Percentiles rank a stretch among this genome's conserved stretches.
Conservation (phyloP, 106 monocot genomes). For the Amphibolis antarctica region DNA sequence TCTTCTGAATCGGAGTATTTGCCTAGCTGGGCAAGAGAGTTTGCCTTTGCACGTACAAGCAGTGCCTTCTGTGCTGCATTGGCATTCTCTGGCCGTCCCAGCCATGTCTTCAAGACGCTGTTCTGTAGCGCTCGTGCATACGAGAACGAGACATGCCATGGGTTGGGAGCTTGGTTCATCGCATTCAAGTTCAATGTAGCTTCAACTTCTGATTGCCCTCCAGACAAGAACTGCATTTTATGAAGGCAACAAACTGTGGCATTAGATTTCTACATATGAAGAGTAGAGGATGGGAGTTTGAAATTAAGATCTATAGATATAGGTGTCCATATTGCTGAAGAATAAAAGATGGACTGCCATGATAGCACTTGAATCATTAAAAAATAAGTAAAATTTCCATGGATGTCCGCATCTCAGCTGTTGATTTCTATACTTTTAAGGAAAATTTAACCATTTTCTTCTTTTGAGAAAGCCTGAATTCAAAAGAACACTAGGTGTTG, state of each 20-base stretch:
- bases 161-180: slow-evolving; percentile 85
- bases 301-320: too few species aligned
- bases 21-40: slow-evolving; percentile 80
- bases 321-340: too few species aligned
- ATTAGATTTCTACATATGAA: too few species aligned
- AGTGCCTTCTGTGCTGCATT: slow-evolving; percentile 64
- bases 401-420: too few species aligned
- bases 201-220: slow-evolving; percentile 86
- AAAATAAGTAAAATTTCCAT: too few species aligned
- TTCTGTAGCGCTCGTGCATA: slow-evolving; percentile 91
- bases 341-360: too few species aligned
- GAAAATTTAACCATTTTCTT: too few species aligned
- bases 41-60: slow-evolving; percentile 62
- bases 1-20: slow-evolving; percentile 59
- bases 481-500: too few species aligned
- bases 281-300: too few species aligned
- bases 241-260: neutral
- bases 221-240: slow-evolving; percentile 71
- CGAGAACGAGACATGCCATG: slow-evolving; percentile 95
- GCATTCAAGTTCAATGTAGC: slow-evolving; percentile 93
- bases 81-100: slow-evolving; percentile 62
- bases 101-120: slow-evolving; percentile 75
- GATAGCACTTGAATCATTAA: too few species aligned
- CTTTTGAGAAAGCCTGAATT: too few species aligned
- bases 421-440: too few species aligned